Evolutionary conservation across 495 filamentous ascomycete species (phyloP).

Genomic region (Penicillium nucicola): DNA sequence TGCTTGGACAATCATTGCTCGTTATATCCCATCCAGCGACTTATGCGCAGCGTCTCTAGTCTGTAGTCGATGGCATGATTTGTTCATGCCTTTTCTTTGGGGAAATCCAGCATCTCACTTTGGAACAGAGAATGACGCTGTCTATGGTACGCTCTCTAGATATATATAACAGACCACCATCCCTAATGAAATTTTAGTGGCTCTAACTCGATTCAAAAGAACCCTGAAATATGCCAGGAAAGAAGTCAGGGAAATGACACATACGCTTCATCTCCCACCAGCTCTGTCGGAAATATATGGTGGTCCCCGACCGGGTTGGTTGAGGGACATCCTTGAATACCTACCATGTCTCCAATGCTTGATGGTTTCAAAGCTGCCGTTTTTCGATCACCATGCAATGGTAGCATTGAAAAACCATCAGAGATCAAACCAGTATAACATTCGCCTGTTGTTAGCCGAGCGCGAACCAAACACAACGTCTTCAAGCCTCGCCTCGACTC

Average conservation of each 20-base stretch:
- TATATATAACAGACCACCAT: neutral
- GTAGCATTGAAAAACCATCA: slow-evolving; percentile 37
- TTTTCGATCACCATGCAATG: slow-evolving; percentile 64
- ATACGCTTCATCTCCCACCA: slow-evolving; percentile 66
- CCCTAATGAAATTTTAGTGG: slow-evolving; percentile 38
- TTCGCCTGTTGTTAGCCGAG: slow-evolving; percentile 57
- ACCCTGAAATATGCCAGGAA: slow-evolving; percentile 53
- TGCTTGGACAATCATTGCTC: slow-evolving; percentile 60
- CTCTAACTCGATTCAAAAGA: slow-evolving; percentile 60
- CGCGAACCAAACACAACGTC: slow-evolving; percentile 57
- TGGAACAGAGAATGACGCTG: slow-evolving; percentile 58
- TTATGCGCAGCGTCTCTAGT: slow-evolving; percentile 58
- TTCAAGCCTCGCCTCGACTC: slow-evolving; percentile 47
- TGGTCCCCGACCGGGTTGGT: slow-evolving; percentile 58
- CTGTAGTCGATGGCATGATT: slow-evolving; percentile 54
- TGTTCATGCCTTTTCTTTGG: slow-evolving; percentile 64
- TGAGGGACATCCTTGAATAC: slow-evolving; percentile 58
- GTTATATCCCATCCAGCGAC: slow-evolving; percentile 56
- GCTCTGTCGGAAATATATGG: slow-evolving; percentile 65
- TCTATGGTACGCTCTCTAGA: slow-evolving; percentile 46
- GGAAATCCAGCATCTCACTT: slow-evolving; percentile 65
- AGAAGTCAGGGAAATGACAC: slow-evolving; percentile 54
- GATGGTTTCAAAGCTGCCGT: slow-evolving; percentile 58
- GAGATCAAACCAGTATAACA: slow-evolving; percentile 28
- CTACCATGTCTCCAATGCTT: slow-evolving; percentile 60